Base-by-base conservation (phyloP, 805 yeast genomes). In the Metschnikowia noctiluminum region DNA sequence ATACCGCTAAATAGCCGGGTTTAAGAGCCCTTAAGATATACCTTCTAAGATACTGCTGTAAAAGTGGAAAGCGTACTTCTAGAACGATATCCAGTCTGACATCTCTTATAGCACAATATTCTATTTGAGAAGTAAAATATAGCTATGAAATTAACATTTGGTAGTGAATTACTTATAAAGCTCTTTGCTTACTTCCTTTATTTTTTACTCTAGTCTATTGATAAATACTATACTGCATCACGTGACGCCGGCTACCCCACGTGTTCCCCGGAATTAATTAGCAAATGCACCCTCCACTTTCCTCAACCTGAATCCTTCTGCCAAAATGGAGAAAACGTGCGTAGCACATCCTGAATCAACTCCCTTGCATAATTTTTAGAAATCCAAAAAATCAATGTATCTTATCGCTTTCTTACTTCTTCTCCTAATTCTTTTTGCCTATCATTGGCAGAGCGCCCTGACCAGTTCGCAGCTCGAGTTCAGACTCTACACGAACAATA, bases 401-500 rank as follows among this genome's bases (percentile, higher is more conserved):
- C 32, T 30, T 5, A 10, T 6, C 32, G 32, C 32, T 12, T 2
- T 12, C 13, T 30, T 30, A 9, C 32, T 30, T 12, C 3, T 9
- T 10, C 32, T 30, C 32, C 32, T 36, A 12, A 36, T 38, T 16
- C 13, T 42, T 5, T 28, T 38, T 12, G 16, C 38, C 15, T 16
- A 27, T 28, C 40, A 14, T 6, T 45, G 44, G 41, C 39, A 8
- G 31, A 21, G 28, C 7, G 30, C 35, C 3, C 40, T 28, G 46
- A 21, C 36, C 6, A 12, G 27, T 9, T n/a, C 15, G 6, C 42
- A 42, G 12, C 32, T 46, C 2, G 8, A 40, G 11, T 31, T 48
- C 40, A 40, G 57, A 12, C 36, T 55, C 32, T 77, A 76, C 55
- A 69, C 77, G 21, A 71, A 77, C 53, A 77, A 77, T 53, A 73